A percentile compares a stretch with the other conserved stretches of the same genome.
These are phyloP conservation scores for Sphenostylis stenocarpa DNA, from an alignment of 306 rosid species.

Conservation along the genomic window DNA sequence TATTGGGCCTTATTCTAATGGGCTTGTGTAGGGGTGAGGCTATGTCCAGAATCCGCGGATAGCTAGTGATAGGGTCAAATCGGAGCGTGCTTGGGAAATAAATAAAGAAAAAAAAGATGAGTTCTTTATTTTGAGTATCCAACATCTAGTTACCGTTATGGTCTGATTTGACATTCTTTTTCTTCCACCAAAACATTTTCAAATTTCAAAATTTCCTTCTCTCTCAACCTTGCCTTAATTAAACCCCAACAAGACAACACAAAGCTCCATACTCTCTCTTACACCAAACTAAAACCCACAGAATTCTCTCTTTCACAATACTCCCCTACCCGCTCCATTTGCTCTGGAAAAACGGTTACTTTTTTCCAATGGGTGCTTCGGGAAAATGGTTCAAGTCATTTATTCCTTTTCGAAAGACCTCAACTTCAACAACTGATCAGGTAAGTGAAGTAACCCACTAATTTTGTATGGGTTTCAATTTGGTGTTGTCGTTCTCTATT, in stretches of 20 bases:
- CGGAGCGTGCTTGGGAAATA: not conserved
- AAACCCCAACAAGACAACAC: not conserved
- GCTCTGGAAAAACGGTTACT: slow-evolving; percentile 5
- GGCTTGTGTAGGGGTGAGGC: not conserved
- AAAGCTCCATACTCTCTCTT: not conserved
- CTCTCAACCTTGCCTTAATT: slow-evolving; percentile 5
- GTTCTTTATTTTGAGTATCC: not conserved
- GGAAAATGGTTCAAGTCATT: slow-evolving; percentile 86
- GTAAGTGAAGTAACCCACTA: slow-evolving; percentile 34
- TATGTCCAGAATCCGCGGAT: not conserved
- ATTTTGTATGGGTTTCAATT: not conserved
- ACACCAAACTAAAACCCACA: not conserved
- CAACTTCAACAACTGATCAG: slow-evolving; percentile 40
- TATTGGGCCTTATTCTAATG: not conserved
- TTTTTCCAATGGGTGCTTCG: slow-evolving; percentile 68
- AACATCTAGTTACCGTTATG: not conserved
- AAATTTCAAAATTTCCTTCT: not conserved
- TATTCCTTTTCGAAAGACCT: slow-evolving; percentile 50
- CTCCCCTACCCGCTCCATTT: not conserved
- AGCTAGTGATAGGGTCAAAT: not conserved
- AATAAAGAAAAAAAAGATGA: not conserved
- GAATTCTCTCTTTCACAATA: not conserved
- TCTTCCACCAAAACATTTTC: not conserved
- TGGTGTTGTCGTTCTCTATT: not conserved
- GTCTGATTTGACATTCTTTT: not conserved